These are phyloP conservation scores for Corylus americana DNA, from an alignment of 306 rosid genomes.

Conservation along the genomic window DNA sequence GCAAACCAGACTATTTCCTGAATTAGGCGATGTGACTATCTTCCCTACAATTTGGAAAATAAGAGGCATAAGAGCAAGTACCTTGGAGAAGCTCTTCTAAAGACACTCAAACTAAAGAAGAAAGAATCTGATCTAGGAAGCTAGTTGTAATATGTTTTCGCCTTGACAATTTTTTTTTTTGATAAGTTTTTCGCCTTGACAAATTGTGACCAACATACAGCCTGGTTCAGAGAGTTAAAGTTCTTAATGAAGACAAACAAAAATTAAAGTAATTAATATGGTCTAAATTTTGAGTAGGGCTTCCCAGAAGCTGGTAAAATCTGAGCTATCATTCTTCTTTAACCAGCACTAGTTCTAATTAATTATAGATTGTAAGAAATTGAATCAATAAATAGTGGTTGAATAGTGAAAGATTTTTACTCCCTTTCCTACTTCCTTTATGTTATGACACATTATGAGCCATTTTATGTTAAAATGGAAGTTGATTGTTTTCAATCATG, in stretches of 20 bases:
- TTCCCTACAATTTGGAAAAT: neutral
- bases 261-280: neutral
- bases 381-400: neutral
- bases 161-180: neutral
- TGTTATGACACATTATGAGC: neutral
- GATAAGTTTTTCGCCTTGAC: neutral
- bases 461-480: neutral
- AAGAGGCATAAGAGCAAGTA: neutral
- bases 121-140: neutral
- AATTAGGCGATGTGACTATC: neutral
- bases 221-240: neutral
- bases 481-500: constrained; percentile 2
- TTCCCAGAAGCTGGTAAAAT: neutral
- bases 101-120: constrained; percentile 2
- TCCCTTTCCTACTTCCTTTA: neutral
- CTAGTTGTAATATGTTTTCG: neutral
- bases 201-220: neutral
- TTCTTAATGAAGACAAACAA: neutral
- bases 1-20: neutral
- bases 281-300: neutral
- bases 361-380: neutral
- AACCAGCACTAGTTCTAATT: neutral
- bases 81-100: neutral
- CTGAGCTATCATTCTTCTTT: neutral
- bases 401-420: neutral